Base-by-base conservation (phyloP, 164 flowering plant genomes). In the Hamamelis virginiana region DNA sequence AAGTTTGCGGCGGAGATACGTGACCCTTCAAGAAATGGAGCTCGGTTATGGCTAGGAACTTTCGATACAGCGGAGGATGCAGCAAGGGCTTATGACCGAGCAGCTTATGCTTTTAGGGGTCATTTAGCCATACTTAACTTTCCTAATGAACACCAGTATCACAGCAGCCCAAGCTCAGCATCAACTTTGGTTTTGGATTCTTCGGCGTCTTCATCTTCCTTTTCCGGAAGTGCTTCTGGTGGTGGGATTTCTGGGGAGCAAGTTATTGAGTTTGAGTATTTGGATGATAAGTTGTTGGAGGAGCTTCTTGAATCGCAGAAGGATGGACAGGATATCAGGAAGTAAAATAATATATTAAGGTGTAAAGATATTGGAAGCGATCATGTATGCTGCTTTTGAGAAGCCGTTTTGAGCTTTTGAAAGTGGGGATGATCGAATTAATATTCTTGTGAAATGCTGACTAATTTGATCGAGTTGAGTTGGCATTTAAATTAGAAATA, bases 1-100 rank as follows among this genome's bases (percentile, higher is more conserved):
- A 80, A 78, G 63, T 80, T 75, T 26, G 83, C 83, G 3, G 83
- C 83, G 41, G 83, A 80, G 74, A 80, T 80, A 45, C 75, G 83
- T 22, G 83, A 80, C 56, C 81, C 83, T 2, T 58, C 76, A 12
- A 73, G 74, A 50, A 74, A 78, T 15, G 83, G 83, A 15, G 78
- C 81, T 0, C 72, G 81, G n/a, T 62, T 78, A 10, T 80, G 83
- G 83, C 75, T 80, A 0, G 83, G 83, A 14, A 80, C 83, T 0
- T 80, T 64, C 28, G 74, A 75, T 18, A 80, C 83, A 1, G 83
- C 80, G 0, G 78, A 77, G 48, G 80, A 80, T 38, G 83, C 83
- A 0, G 83, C 83, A 0, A 28, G 83, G 47, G 83, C 83, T 0
- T 80, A 80, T 41, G 83, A 80, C 66, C 63, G 74, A 21, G 83